Evolutionary conservation across 192 early-diverging fungal species (phyloP), one percentile per base, ranked within the genome.

Genomic region (Podila minutissima): DNA sequence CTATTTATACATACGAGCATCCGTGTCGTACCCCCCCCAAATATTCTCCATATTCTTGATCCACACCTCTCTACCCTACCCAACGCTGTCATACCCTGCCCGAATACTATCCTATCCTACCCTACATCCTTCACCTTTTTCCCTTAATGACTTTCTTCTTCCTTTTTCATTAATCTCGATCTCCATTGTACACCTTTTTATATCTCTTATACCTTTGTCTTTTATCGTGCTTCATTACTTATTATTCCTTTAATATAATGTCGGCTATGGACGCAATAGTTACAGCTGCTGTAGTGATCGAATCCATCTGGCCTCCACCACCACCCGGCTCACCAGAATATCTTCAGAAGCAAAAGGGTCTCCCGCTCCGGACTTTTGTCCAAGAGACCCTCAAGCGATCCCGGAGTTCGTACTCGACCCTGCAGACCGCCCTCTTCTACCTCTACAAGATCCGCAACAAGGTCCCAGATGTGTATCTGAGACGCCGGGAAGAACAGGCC

Each of bases 391-490:
- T 95, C 7, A 89, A 90, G 63, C 88, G 94, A 65, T 94, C 93
- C 22, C 83, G 90, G 35, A 92, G 91, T 17, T 92, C 93, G 10
- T 95, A 92, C 76, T 92, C 92, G 19, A 94, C 93, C 5, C 85
- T 95, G 59, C 93, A 95, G 74, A 91, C 92, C 59, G 92, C 94
- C 4, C 83, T 95, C 7, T 89, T 93, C 31, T 94, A 93, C 74
- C 73, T 94, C 11, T 84, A 94, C 70, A 83, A 88, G 62, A 85
- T 85, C 33, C 71, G 75, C 12, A 78, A 78, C 69, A 78, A 78
- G 51, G 75, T 78, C 69, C 75, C 75, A 10, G 57, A 64, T 26
- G 62, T 69, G 8, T 78, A 78, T 57, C 51, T 78, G 10, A 71
- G 70, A 69, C 75, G 75, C 51, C 75, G 75, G 26, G 68, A 78